Evolutionary conservation across 345 rosid species (phyloP), one percentile per base, ranked within the genome.

Genomic region (Populus deltoides): DNA sequence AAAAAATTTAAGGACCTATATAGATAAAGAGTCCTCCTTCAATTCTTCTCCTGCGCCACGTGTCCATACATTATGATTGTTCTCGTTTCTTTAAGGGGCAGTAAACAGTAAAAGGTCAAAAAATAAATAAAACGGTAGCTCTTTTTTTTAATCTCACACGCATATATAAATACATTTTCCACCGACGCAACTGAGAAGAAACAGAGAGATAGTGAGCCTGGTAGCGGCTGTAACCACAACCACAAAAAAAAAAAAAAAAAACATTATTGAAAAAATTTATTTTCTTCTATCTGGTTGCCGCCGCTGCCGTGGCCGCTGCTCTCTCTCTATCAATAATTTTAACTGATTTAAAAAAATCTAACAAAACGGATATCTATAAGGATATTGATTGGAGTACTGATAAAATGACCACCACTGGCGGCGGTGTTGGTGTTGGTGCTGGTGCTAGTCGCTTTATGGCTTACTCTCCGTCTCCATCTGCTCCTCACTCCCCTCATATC

Each of bases 381-480:
- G 79, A 80, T 36, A 80, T 80, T 29, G 79, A 80, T 71, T 80
- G 79, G 83, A 71, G 76, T 17, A 80, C 80, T 36, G 36, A 29
- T 57, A 78, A 39, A 20, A 82, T 82, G 81, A 29, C 73, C 13
- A 35, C 81, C 33, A 18, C 78, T n/a, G 65, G 36, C 43, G 77
- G 80, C 72, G 74, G 80, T n/a, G n/a, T n/a, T n/a, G n/a, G 53
- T 77, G 35, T 33, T 33, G 68, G 79, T 85, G 33, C 68, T 75
- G 35, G 89, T 41, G 92, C 86, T 16, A 89, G 92, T 49, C 88
- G 96, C 70, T 95, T 77, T 85, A 93, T 95, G 97, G 84, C 91
- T 38, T 95, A 86, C 87, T 90, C 96, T 31, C 93, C 93, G 18
- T 93, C 99, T 38, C 98, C 94, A 17, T 89, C 97, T n/a, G 90